Evolutionary conservation across 176 grass and related monocot genomes (phyloP), one percentile per base, ranked within the genome.

Genomic region (Oryza longistaminata): DNA sequence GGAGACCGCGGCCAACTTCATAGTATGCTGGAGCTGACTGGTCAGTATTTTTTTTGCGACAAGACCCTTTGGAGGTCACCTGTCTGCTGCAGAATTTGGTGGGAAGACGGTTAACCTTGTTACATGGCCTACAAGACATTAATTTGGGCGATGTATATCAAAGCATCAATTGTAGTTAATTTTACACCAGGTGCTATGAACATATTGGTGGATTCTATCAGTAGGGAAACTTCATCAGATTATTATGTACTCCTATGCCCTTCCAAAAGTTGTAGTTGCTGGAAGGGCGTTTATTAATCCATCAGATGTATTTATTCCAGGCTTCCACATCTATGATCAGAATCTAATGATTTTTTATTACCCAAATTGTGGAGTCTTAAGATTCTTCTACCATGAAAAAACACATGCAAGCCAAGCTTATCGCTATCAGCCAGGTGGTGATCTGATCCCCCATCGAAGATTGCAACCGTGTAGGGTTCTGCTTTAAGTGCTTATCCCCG

Each of bases 91-190:
- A 31, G 78, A 77, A 62, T 79, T 17, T 14, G 15, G 44, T 42
- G 66, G 66, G 45, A 60, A 68, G 58, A 62, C 11, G 58, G 35
- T 14, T 58, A 80, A 46, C 76, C 76, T 84, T 55, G n/a, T 31
- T 52, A 7, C 61, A 87, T 68, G 42, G 65, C 52, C 19, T 58
- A n/a, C 53, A 58, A 65, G 29, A 25, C 70, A 87, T 70, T 89
- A 26, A 26, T 31, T 25, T 15, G 26, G 40, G 8, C 75, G 50
- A 25, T 87, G 81, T 90, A 80, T 71, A 84, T 85, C 74, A 75
- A 70, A 49, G 49, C 11, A 70, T 48, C 11, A 78, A 45, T 60
- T 67, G 75, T 87, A 87, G 75, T 65, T 87, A 71, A 70, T 66
- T 76, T 48, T 60, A 64, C 64, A 27, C 42, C 69, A 80, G 64